Evolutionary conservation across 2,329 filamentous ascomycete species (phyloP).

Genomic region (Nectriaceae sp.): DNA sequence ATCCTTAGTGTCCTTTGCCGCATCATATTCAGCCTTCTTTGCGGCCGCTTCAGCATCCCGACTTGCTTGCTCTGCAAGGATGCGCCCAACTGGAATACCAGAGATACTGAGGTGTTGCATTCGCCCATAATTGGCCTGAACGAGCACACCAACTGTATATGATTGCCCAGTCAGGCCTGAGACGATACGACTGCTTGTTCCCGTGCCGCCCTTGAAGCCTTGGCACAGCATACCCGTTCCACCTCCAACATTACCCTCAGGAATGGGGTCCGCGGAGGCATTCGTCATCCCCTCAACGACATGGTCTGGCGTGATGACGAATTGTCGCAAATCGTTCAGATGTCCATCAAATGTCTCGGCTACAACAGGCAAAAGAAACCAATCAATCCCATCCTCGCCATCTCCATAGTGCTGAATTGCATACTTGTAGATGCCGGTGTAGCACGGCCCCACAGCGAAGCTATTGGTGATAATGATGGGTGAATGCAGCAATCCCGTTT

Average conservation of each 20-base stretch:
- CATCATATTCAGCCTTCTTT: conserved; percentile 16
- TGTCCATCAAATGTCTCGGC: conserved; percentile 63
- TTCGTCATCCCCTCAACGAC: conserved; percentile 53
- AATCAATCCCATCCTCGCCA: conserved; percentile 43
- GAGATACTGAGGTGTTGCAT: conserved; percentile 56
- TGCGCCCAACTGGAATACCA: conserved; percentile 59
- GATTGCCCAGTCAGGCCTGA: conserved; percentile 19
- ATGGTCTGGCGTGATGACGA: conserved; percentile 54
- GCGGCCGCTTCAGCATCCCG: conserved; percentile 24
- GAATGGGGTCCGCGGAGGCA: conserved; percentile 50
- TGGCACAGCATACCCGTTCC: conserved; percentile 67
- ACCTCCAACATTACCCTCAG: conserved; percentile 62
- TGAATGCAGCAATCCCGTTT: conserved; percentile 45
- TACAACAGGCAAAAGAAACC: conserved; percentile 58
- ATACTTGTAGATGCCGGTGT: conserved; percentile 59
- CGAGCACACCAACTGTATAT: conserved; percentile 60
- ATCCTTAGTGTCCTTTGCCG: conserved; percentile 53
- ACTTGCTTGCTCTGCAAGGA: conserved; percentile 47
- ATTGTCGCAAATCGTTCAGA: conserved; percentile 57
- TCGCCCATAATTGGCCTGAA: conserved; percentile 64
- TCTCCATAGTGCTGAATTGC: conserved; percentile 48
- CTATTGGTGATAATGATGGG: conserved; percentile 15
- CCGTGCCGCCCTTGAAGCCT: conserved; percentile 66
- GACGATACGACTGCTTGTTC: conserved; percentile 55
- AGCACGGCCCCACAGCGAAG: conserved; percentile 27